A percentile compares a stretch with the other conserved stretches of the same genome.
These are phyloP conservation scores for Auriculariales sp. DNA, from an alignment of 768 basidiomycete species.

Conservation along the genomic window DNA sequence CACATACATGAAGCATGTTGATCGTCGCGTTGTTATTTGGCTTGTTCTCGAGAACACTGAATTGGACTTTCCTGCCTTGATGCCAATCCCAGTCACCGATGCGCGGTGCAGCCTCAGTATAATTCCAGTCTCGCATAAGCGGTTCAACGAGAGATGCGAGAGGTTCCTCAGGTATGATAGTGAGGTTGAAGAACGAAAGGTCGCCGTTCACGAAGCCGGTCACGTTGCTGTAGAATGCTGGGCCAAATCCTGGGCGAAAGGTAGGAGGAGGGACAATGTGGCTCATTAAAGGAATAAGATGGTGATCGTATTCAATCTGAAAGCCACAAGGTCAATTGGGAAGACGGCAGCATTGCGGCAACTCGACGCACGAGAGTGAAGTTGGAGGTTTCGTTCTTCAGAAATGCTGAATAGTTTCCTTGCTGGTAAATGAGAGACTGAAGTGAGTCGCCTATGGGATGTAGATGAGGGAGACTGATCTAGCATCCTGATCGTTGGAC, in stretches of 20 bases:
- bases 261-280: constrained; percentile 30
- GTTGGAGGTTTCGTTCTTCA: constrained; percentile 46
- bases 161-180: constrained; percentile 18
- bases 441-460: constrained; percentile 32
- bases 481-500: neutral
- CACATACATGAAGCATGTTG: neutral
- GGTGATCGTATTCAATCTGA: constrained; percentile 33
- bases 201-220: constrained; percentile 67
- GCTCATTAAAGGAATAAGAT: constrained; percentile 34
- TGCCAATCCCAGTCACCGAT: constrained; percentile 29
- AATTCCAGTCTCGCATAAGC: constrained; percentile 34
- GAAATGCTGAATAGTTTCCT: constrained; percentile 64
- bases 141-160: constrained; percentile 27
- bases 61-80: constrained; percentile 19
- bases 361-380: constrained; percentile 41
- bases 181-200: constrained; percentile 48
- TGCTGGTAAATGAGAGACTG: constrained; percentile 40
- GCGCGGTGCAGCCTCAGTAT: constrained; percentile 18
- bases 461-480: constrained; percentile 26
- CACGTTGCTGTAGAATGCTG: constrained; percentile 45
- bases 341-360: neutral
- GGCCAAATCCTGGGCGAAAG: constrained; percentile 26
- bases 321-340: constrained; percentile 6
- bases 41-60: constrained; percentile 35
- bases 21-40: constrained; percentile 34